Evolutionary conservation across 306 rosid species (phyloP), one percentile per base, ranked within the genome.

Genomic region (Cucumis cinereus): DNA sequence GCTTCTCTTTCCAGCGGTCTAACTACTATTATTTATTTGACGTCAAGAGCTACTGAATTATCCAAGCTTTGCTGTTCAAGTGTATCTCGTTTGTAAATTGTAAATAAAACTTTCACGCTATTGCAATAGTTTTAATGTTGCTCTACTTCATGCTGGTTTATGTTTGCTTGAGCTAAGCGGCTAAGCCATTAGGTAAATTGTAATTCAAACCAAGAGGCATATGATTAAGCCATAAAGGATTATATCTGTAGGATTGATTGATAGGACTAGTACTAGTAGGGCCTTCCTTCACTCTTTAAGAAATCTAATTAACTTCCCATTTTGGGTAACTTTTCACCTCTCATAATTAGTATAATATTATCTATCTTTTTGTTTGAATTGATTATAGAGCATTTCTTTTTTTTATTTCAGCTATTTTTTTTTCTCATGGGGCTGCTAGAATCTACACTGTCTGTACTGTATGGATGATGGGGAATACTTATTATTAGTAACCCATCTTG

Each of bases 1-100:
- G 70, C 56, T 78, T 61, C 82, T 55, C 49, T 76, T 77, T 77
- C 80, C 54, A 49, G 62, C 24, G 14, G 58, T 72, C 38, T 36
- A 43, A 16, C 58, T 69, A 69, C 75, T 45, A 70, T 47, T 7
- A 14, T 70, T 23, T 47, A 69, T 55, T 64, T 64, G 28, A 38
- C 43, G 20, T 43, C 20, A 43, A 40, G 74, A 22, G 55, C 55
- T 68, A n/a, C 56, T 68, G 50, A 23, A 22, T 68, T 43, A 38
- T 12, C 8, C 36, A 23, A 41, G 13, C 74, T 13, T 68, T 68
- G 55, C 4, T n/a, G n/a, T n/a, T n/a, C n/a, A n/a, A n/a, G n/a
- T 66, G 24, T 6, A 62, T 62, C 45, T 30, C 24, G 17, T 8
- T 60, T 62, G 36, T 33, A 33, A 62, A 8, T 4, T 64, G 22